These are phyloP conservation scores for Pseudocercospora ulei DNA, from an alignment of 2,329 filamentous ascomycete genomes.

Conservation along the genomic window DNA sequence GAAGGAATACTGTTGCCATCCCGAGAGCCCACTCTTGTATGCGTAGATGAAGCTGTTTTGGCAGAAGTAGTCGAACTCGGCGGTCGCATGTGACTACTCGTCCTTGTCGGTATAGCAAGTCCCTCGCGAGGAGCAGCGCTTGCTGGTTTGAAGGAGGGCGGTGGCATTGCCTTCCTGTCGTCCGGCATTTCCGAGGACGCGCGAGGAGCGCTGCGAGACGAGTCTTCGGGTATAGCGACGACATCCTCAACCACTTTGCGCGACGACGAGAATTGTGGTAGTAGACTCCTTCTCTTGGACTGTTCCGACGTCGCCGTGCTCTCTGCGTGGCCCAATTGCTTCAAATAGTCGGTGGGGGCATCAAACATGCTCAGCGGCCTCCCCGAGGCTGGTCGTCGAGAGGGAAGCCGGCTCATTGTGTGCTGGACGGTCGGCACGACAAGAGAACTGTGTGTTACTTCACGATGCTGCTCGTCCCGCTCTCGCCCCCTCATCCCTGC, in stretches of 20 bases:
- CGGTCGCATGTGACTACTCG: slow-evolving; percentile 18
- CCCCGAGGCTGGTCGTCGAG: slow-evolving; percentile 20
- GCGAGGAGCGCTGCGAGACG: slow-evolving; percentile 18
- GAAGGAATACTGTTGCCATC: slow-evolving; percentile 11
- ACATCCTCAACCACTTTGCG: slow-evolving; percentile 22
- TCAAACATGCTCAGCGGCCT: slow-evolving; percentile 32
- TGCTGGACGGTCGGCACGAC: too few species aligned
- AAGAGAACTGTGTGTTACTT: too few species aligned
- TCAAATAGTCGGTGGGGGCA: slow-evolving; percentile 22
- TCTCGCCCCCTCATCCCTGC: too few species aligned
- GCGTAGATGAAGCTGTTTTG: slow-evolving; percentile 12
- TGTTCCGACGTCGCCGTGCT: slow-evolving; percentile 20
- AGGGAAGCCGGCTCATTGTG: slow-evolving; percentile 25
- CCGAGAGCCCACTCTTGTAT: slow-evolving; percentile 20
- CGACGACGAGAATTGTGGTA: slow-evolving; percentile 26
- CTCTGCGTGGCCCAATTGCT: slow-evolving; percentile 15
- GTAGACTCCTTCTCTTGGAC: slow-evolving; percentile 30
- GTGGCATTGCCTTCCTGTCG: slow-evolving; percentile 28
- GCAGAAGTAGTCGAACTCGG: slow-evolving; percentile 18
- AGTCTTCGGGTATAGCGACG: slow-evolving; percentile 22
- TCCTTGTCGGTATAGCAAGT: slow-evolving; percentile 7
- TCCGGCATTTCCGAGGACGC: slow-evolving; percentile 12
- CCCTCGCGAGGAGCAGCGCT: slow-evolving; percentile 2
- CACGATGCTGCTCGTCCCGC: too few species aligned
- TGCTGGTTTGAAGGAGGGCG: slow-evolving; percentile 22